Evolutionary conservation across 495 filamentous ascomycete genomes (phyloP), one percentile per base, ranked within the genome.

Genomic region (Hypomontagnella submonticulosa): DNA sequence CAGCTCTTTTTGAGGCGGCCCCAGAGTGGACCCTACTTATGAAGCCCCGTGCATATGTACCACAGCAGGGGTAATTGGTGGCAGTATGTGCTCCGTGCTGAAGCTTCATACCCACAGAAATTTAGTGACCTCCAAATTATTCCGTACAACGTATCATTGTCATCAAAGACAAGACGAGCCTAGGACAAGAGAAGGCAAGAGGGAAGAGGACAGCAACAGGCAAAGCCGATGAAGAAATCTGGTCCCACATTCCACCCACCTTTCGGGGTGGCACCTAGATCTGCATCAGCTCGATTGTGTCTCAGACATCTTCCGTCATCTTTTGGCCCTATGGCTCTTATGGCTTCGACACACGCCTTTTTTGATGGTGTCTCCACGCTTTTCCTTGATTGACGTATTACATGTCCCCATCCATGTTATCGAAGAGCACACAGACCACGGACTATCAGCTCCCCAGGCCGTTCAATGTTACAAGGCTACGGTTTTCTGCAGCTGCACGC

Each of bases 251-350:
- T 52, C 65, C 64, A 61, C 46, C 51, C 44, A 56, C 58, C 54
- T 48, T 58, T 67, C 53, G 65, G 54, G 53, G 42, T 27, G 23
- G 23, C 23, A 6, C 23, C 23, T 53, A 68, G 65, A 68, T 68
- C 59, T 59, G 59, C 59, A 68, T 63, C 59, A 63, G 59, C 59
- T 68, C 59, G 53, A 62, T 44, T n/a, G 55, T 63, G 65, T 68
- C 55, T 63, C 55, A 63, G 23, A 27, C 23, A 37, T 55, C 59
- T 68, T 55, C 50, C 55, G 55, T 68, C 55, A 69, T 69, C 43
- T 56, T 53, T 23, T 57, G 58, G 48, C 53, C 58, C 37, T 55
- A 51, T 19, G 34, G 54, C 38, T 34, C 63, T 20, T 56, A 52
- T 38, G 46, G 57, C 56, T 40, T 66, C 55, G 62, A 66, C 62